Percentiles rank a stretch among this genome's conserved stretches.
phyloP scores from a whole-genome alignment of 306 rosid species.

The Castanopsis chinensis region DNA sequence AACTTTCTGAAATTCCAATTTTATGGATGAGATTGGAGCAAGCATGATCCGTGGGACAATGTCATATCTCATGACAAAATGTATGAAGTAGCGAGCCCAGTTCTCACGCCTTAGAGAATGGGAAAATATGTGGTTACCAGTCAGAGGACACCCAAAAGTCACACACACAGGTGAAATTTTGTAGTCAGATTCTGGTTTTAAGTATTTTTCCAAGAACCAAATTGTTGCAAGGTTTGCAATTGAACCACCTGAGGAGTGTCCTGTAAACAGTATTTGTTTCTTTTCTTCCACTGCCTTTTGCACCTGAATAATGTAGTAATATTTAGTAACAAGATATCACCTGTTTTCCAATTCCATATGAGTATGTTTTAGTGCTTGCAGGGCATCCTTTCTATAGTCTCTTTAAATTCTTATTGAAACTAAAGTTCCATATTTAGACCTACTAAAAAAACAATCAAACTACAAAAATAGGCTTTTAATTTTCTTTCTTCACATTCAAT shows the following conservation, averaged over 20 bases:
- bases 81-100: slow-evolving; percentile 57
- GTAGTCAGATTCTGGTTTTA: not conserved
- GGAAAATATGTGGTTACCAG: slow-evolving; percentile 63
- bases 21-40: slow-evolving; percentile 54
- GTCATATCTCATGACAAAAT: slow-evolving; percentile 64
- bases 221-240: slow-evolving; percentile 65
- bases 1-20: slow-evolving; percentile 8
- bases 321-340: too few relatives aligned
- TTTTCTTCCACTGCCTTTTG: slow-evolving; percentile 1
- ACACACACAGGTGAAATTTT: slow-evolving; percentile 27
- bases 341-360: too few relatives aligned
- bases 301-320: not conserved
- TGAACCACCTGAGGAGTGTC: slow-evolving; percentile 73
- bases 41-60: slow-evolving; percentile 61
- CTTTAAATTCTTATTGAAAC: too few relatives aligned
- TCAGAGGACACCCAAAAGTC: slow-evolving; percentile 80
- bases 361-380: too few relatives aligned
- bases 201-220: slow-evolving; percentile 49
- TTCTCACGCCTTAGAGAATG: slow-evolving; percentile 79
- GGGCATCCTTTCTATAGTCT: too few relatives aligned
- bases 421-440: not conserved
- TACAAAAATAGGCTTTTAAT: too few relatives aligned
- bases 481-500: too few relatives aligned
- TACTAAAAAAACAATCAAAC: not conserved
- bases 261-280: slow-evolving; percentile 59